Base-by-base conservation (phyloP, 1,284 basidiomycete genomes). In the Cystobasidium slooffiae region DNA sequence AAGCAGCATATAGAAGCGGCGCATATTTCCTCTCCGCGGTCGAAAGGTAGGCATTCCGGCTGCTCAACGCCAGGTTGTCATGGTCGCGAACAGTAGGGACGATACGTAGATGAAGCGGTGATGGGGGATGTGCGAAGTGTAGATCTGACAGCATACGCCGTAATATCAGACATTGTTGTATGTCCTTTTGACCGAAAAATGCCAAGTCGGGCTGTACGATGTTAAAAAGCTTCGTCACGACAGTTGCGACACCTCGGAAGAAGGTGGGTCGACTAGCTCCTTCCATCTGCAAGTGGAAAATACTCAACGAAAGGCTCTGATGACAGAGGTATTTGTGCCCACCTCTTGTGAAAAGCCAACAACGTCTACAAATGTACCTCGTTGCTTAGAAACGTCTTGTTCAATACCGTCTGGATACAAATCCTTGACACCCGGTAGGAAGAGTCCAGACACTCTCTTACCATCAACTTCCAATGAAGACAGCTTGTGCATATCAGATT, bases 161-260 rank as follows among this genome's bases (percentile, higher is more conserved):
- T 24, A 99, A 86, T 22, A 99, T 84, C 8, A 98, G 84, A 0
- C 91, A 93, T 82, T 99, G 96, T 81, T 99, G 96, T 72, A 99
- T 97, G 81, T 99, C 96, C 82, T 99, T 99, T 83, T 98, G 96
- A 0, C 97, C 96, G 80, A 99, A 97, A 83, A 98, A 99, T 24
- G 92, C 89, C 73, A 89, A 88, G 67, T 92, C 92, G 1, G 96
- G 96, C 91, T 96, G 88, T 55, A 98, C 87, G 59, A 89, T 88
- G 81, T 97, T 95, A 85, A 98, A 97, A 14, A 98, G 86, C 83
- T 98, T 99, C 3, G 92, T 91, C 72, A 96, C 94, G 61, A 97
- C 90, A 0, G 96, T 99, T 0, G 94, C 92, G 1, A 99, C 96
- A 3, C 96, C 96, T 72, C 93, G 88, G 85, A 99, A 97, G 85